Base-by-base conservation (phyloP, 805 yeast genomes). In the Komagataella mondaviorum region DNA sequence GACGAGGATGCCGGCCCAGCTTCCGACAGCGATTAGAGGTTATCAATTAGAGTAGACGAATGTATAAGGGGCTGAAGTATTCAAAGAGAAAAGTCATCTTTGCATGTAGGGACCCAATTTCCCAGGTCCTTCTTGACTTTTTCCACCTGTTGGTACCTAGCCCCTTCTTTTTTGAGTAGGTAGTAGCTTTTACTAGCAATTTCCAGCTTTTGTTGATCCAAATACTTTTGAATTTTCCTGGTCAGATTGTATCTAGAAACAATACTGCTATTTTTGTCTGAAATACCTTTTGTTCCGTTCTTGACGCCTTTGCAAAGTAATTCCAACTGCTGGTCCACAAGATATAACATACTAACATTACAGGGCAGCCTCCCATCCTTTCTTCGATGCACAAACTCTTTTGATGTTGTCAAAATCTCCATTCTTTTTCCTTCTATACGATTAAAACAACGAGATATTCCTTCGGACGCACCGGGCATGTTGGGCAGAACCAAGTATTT, bases 221-320 rank as follows among this genome's bases (percentile, higher is more conserved):
- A 30, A 30, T 30, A 14, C n/a, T 30, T 30, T 10, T 30, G 14
- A 10, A 30, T 8, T 30, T 12, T 14, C 5, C 14, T 30, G 4
- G n/a, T 30, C n/a, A 30, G 39, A 14, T 30, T 30, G 39, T 30
- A 30, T 30, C 39, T 30, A 30, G 14, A 10, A 12, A 30, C 39
- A 12, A 30, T 30, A 8, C 39, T 30, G 39, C 39, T 30, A 14
- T 30, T 30, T 14, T 30, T 30, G 14, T 30, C 39, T 30, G 39
- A 30, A 4, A 30, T 3, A 14, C 39, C 39, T 30, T 30, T 30
- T 10, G 39, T 30, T 0, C 91, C 90, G 55, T 79, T 79, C 54
- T 73, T 78, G 4, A 82, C 77, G 0, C 88, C 88, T 56, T 76
- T 76, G 46, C 77, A 71, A 10, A 83, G 63, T 1, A 76, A 70